These are phyloP conservation scores for thale cress (Arabidopsis thaliana) DNA, from an alignment of 345 rosid species.

Conservation along the genomic window DNA sequence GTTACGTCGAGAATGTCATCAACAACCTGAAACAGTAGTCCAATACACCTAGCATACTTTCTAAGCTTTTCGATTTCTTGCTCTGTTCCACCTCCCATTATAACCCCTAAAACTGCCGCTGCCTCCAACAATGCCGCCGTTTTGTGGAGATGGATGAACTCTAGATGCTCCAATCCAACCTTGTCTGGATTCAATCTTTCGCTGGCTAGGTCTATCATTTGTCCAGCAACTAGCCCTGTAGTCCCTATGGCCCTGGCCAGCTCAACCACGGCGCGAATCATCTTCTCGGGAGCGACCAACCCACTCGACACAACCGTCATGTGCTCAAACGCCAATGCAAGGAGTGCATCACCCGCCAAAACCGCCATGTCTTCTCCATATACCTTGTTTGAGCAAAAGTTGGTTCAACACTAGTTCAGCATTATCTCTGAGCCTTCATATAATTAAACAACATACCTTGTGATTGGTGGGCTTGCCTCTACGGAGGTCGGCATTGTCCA, in stretches of 20 bases:
- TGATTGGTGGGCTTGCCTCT: slow-evolving; percentile 91
- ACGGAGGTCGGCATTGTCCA: slow-evolving; percentile 90
- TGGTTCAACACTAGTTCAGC: background rate
- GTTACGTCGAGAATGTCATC: slow-evolving; percentile 95
- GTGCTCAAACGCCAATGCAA: slow-evolving; percentile 76
- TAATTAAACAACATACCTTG: slow-evolving; percentile 47
- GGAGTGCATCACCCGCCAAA: slow-evolving; percentile 83
- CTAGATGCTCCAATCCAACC: slow-evolving; percentile 65
- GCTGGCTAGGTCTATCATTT: slow-evolving; percentile 69
- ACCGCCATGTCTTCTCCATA: slow-evolving; percentile 85
- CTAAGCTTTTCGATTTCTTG: slow-evolving; percentile 76
- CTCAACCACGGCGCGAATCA: slow-evolving; percentile 64
- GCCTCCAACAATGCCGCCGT: slow-evolving; percentile 78
- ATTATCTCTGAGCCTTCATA: background rate
- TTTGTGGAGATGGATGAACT: slow-evolving; percentile 83
- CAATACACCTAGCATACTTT: slow-evolving; percentile 71
- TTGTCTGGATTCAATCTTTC: slow-evolving; percentile 50
- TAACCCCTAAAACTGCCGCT: slow-evolving; percentile 74
- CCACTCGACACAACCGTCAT: slow-evolving; percentile 55
- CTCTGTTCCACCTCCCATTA: slow-evolving; percentile 73
- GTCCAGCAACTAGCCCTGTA: slow-evolving; percentile 87
- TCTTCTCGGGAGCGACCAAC: slow-evolving; percentile 51
- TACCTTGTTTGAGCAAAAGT: slow-evolving; percentile 31
- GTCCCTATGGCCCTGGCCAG: slow-evolving; percentile 69
- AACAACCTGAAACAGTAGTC: slow-evolving; percentile 86